phyloP scores from a whole-genome alignment of 2,329 filamentous ascomycete genomes.

The Helminthosporium solani region DNA sequence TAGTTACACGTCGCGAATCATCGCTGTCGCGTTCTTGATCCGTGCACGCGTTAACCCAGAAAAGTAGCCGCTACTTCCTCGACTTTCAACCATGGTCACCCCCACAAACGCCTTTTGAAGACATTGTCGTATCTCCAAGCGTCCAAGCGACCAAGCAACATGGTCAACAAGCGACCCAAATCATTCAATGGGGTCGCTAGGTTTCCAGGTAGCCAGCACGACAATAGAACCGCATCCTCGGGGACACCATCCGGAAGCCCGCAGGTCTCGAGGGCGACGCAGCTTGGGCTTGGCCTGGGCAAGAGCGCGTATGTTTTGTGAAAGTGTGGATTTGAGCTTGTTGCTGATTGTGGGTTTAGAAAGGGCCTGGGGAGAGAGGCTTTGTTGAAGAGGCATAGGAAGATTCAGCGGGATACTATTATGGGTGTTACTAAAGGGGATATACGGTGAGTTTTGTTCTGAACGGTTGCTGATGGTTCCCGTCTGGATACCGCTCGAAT shows the following conservation, averaged over 20 bases:
- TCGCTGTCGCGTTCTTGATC: background rate
- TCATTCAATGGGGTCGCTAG: no score
- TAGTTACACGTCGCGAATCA: no score
- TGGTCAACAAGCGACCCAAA: conserved; percentile 8
- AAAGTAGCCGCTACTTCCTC: no score
- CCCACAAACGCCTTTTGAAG: no score
- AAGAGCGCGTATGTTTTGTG: conserved; percentile 23
- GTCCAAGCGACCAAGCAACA: conserved; percentile 2
- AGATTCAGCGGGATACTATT: conserved; percentile 35
- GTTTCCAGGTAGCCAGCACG: no score
- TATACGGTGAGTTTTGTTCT: conserved; percentile 31
- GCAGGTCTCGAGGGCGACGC: conserved; percentile 10
- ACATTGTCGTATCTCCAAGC: no score
- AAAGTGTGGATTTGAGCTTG: conserved; percentile 10
- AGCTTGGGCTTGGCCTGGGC: conserved; percentile 22
- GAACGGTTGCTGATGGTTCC: no score
- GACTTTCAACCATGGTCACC: no score
- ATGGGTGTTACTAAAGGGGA: conserved; percentile 37
- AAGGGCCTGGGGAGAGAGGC: no score
- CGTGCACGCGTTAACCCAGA: background rate
- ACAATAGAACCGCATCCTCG: background rate
- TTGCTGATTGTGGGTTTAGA: conserved; percentile 6
- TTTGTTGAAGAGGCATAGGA: conserved; percentile 17
- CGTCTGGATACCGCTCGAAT: no score
- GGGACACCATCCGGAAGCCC: background rate